phyloP scores from a whole-genome alignment of 768 basidiomycete species.

The Russula griseocarnosa region DNA sequence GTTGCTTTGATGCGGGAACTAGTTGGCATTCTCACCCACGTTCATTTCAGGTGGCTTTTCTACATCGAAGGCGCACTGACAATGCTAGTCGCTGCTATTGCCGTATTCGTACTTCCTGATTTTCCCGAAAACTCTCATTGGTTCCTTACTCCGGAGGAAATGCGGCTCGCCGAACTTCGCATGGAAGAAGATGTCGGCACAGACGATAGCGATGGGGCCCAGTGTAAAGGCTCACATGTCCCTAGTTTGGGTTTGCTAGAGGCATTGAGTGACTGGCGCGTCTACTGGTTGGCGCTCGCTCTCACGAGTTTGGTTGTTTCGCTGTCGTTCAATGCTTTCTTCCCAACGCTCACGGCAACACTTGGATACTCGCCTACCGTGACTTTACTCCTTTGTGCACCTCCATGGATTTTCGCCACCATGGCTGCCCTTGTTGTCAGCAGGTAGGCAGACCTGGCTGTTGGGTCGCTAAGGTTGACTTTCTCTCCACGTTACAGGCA shows the following conservation, averaged over 20 bases:
- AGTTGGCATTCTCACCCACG: not conserved
- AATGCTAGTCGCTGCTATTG: slow-evolving; percentile 47
- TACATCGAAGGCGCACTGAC: slow-evolving; percentile 63
- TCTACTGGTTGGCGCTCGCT: slow-evolving; percentile 74
- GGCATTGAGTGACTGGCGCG: slow-evolving; percentile 73
- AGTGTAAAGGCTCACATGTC: slow-evolving; percentile 34
- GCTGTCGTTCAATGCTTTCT: slow-evolving; percentile 74
- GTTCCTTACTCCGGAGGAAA: slow-evolving; percentile 61
- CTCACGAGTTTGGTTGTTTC: slow-evolving; percentile 58
- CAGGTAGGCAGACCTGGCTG: slow-evolving; percentile 33
- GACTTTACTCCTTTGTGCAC: slow-evolving; percentile 71
- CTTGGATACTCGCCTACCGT: slow-evolving; percentile 63
- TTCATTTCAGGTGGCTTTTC: slow-evolving; percentile 59
- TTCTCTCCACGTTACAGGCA: slow-evolving; percentile 40
- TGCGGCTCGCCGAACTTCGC: slow-evolving; percentile 51
- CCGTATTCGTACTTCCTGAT: slow-evolving; percentile 68
- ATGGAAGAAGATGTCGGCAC: slow-evolving; percentile 63
- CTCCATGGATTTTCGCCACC: slow-evolving; percentile 67
- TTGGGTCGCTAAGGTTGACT: not conserved
- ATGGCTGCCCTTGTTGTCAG: slow-evolving; percentile 51
- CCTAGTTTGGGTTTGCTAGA: slow-evolving; percentile 56
- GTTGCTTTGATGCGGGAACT: slow-evolving; percentile 26
- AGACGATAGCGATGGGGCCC: slow-evolving; percentile 46
- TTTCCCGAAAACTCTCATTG: slow-evolving; percentile 55
- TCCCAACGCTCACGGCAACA: slow-evolving; percentile 71